A percentile compares a stretch with the other conserved stretches of the same genome.
Evolutionary conservation across 2,329 filamentous ascomycete genomes (phyloP).

Genomic region (Alternaria triticimaculans): DNA sequence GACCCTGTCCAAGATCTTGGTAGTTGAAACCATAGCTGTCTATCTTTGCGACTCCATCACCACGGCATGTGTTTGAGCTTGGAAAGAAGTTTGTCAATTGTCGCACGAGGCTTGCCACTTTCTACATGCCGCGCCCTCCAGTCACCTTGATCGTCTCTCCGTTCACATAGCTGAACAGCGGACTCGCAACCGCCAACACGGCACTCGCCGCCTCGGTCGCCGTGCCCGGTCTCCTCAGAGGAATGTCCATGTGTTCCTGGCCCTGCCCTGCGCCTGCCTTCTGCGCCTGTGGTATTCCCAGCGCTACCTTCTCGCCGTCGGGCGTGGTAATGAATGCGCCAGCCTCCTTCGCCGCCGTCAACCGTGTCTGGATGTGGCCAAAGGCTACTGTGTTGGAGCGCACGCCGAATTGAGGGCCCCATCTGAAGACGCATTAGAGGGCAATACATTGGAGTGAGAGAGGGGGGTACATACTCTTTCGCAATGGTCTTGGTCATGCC

Average conservation of each 20-base stretch:
- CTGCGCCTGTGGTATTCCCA: conserved; percentile 54
- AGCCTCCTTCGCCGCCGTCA: conserved; percentile 84
- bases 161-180: conserved; percentile 82
- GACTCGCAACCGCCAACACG: conserved; percentile 80
- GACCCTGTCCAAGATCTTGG: conserved; percentile 18
- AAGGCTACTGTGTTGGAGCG: conserved; percentile 85
- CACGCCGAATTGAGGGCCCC: conserved; percentile 84
- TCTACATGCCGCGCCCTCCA: conserved; percentile 71
- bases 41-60: conserved; percentile 1
- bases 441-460: not conserved
- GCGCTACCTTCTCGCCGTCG: conserved; percentile 64
- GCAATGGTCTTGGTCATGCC: conserved; percentile 89
- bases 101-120: not conserved
- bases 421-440: conserved; percentile 50
- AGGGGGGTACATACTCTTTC: conserved; percentile 64
- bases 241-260: conserved; percentile 69
- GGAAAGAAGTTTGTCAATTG: not conserved
- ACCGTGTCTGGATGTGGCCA: conserved; percentile 77
- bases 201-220: conserved; percentile 81
- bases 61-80: conserved; percentile 16
- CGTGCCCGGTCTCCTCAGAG: conserved; percentile 76
- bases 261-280: conserved; percentile 41
- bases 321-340: conserved; percentile 80
- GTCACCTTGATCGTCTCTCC: conserved; percentile 89
- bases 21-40: conserved; percentile 19